phyloP scores from a whole-genome alignment of 2,329 filamentous ascomycete genomes.

The Penicillium sp. region DNA sequence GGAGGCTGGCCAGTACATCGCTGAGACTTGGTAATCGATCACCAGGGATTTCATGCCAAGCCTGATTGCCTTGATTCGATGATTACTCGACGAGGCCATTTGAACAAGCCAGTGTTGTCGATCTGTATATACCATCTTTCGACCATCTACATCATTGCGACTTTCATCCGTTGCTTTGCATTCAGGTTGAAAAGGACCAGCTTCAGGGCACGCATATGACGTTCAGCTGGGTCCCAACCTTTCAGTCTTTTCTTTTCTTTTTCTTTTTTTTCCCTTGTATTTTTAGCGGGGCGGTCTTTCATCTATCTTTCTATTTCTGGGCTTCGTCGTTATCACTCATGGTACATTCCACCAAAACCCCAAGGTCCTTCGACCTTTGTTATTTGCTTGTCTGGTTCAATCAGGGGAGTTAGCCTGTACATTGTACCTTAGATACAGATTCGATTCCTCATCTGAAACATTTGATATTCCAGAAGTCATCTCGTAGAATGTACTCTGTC shows the following conservation, averaged over 20 bases:
- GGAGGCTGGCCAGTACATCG: conserved; percentile 91
- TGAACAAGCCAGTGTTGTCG: not conserved
- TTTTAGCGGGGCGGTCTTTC: conserved; percentile 24
- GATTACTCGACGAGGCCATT: not conserved
- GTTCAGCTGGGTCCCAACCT: not conserved
- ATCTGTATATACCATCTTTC: not conserved
- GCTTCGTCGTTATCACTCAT: not conserved
- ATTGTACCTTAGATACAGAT: not conserved
- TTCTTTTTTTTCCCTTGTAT: conserved; percentile 8
- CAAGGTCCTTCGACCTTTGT: not conserved
- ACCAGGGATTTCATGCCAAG: not conserved
- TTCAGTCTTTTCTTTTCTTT: not conserved
- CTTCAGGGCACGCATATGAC: not conserved
- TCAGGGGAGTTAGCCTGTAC: conserved; percentile 1
- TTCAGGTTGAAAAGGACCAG: not conserved
- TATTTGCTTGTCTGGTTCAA: not conserved
- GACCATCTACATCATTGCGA: not conserved
- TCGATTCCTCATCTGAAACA: not conserved
- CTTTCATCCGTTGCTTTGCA: not conserved
- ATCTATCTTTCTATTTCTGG: not conserved
- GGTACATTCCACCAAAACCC: not conserved
- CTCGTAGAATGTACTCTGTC: not conserved
- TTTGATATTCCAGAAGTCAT: not conserved
- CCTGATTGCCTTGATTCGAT: not conserved
- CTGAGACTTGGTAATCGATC: conserved; percentile 45